phyloP scores from a whole-genome alignment of 108 stramenopile genomes.

The Cylindrotheca fusiformis region DNA sequence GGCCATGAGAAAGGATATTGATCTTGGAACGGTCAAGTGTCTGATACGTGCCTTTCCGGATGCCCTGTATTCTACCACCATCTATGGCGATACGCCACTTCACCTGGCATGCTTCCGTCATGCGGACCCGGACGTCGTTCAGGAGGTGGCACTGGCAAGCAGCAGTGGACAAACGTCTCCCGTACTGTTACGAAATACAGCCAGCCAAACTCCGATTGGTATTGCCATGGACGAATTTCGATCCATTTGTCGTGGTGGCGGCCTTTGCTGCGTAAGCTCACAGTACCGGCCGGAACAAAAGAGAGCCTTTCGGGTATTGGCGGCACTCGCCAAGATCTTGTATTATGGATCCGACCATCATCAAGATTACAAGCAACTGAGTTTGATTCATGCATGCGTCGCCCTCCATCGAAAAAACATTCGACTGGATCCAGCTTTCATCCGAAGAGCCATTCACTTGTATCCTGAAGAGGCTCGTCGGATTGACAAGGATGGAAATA shows the following conservation, averaged over 20 bases:
- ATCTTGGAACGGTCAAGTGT: slow-evolving; percentile 25
- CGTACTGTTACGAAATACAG: slow-evolving; percentile 31
- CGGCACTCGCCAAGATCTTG: slow-evolving; percentile 37
- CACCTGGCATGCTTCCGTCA: slow-evolving; percentile 42
- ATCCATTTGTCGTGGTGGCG: slow-evolving; percentile 12
- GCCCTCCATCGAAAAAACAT: slow-evolving; percentile 43
- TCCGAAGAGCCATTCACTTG: slow-evolving; percentile 37
- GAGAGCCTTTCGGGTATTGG: slow-evolving; percentile 30
- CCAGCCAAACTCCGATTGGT: slow-evolving; percentile 51
- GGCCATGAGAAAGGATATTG: slow-evolving; percentile 36
- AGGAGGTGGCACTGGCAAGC: slow-evolving; percentile 33
- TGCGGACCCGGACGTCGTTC: slow-evolving; percentile 33
- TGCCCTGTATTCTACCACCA: slow-evolving; percentile 38
- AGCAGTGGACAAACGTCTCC: slow-evolving; percentile 14
- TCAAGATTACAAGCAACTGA: slow-evolving; percentile 17
- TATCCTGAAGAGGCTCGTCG: slow-evolving; percentile 38
- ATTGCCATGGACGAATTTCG: slow-evolving; percentile 52
- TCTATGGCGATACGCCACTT: slow-evolving; percentile 45
- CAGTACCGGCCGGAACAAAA: slow-evolving; percentile 17
- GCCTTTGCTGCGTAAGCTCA: slow-evolving; percentile 17
- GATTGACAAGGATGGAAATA: slow-evolving; percentile 42
- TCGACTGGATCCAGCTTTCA: slow-evolving; percentile 52
- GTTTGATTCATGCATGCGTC: slow-evolving; percentile 42
- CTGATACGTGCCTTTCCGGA: slow-evolving; percentile 50
- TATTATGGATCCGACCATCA: slow-evolving; percentile 35